A percentile compares a stretch with the other conserved stretches of the same genome.
Evolutionary conservation across 1,139 yeast genomes (phyloP).

Genomic region (Yamadazyma membranifaciens): DNA sequence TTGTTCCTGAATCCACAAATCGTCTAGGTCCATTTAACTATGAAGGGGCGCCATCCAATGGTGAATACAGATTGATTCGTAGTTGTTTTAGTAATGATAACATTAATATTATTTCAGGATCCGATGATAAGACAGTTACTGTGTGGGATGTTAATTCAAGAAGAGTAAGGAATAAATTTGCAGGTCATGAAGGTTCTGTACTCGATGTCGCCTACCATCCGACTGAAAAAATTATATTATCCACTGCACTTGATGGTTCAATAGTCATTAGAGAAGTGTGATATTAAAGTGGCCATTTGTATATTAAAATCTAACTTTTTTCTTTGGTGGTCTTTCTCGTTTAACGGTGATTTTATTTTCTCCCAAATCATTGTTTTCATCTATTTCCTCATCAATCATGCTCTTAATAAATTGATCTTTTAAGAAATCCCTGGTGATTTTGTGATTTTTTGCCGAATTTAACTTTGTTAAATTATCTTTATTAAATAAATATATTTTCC

Average conservation of each 20-base stretch:
- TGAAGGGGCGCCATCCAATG: constrained; percentile 57
- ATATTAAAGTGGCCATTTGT: no score
- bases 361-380: constrained; percentile 16
- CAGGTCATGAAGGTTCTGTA: constrained; percentile 64
- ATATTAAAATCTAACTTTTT: constrained; percentile 25
- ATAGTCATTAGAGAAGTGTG: constrained; percentile 41
- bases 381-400: constrained; percentile 10
- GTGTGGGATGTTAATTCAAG: constrained; percentile 62
- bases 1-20: constrained; percentile 33
- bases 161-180: constrained; percentile 43
- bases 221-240: constrained; percentile 32
- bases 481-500: constrained; percentile 49
- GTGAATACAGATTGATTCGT: constrained; percentile 53
- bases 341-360: constrained; percentile 4
- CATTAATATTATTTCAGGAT: constrained; percentile 52
- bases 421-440: constrained; percentile 20
- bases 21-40: constrained; percentile 46
- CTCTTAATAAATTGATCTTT: constrained; percentile 23
- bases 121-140: constrained; percentile 58
- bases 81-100: constrained; percentile 42
- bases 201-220: constrained; percentile 56
- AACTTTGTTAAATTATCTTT: constrained; percentile 38
- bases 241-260: constrained; percentile 52
- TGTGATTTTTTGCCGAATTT: constrained; percentile 25
- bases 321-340: constrained; percentile 12